Evolutionary conservation across 768 basidiomycete species (phyloP), one percentile per base, ranked within the genome.

Genomic region (Steccherinum ochraceum): DNA sequence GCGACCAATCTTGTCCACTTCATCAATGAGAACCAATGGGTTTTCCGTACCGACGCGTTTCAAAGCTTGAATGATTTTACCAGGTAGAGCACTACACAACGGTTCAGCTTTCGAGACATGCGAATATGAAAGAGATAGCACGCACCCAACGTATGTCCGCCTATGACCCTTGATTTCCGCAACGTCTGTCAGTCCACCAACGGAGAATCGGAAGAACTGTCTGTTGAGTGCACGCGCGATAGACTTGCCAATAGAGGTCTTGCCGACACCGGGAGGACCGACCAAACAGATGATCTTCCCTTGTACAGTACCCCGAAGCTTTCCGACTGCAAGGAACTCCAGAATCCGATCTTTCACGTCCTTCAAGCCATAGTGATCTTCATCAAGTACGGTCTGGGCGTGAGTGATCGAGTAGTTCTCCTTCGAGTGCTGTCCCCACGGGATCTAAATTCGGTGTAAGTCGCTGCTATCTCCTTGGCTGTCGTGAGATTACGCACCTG

Each of bases 121-220:
- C n/a, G n/a, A n/a, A 21, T 45, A 12, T 12, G 21, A 45, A 11
- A 49, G 7, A 12, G 3, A 20, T 20, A 26, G 16, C 13, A 72
- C 84, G 41, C 51, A 89, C 85, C 89, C 91, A 48, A 94, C 91
- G 63, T 96, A 98, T n/a, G 95, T 99, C 64, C 96, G 74, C 60
- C 96, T 72, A 63, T 99, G 96, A 1, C 96, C 96, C 70, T 98
- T 98, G 63, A 99, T 97, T 77, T 98, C 96, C 50, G 96, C 96
- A 0, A 98, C 93, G 65, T 99, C 96, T 44, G 92, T 92, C 63
- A 99, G 68, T 12, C 96, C 95, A 56, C 96, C 95, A 3, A 98
- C 95, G 7, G 89, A 92, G 71, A 99, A 96, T 45, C 93, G 79
- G 81, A 94, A 98, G 72, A 98, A 98, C 65, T 92, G 85, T 52